A percentile compares a stretch with the other conserved stretches of the same genome.
phyloP scores from a whole-genome alignment of 2,329 filamentous ascomycete genomes.

The Pseudonectria foliicola region DNA sequence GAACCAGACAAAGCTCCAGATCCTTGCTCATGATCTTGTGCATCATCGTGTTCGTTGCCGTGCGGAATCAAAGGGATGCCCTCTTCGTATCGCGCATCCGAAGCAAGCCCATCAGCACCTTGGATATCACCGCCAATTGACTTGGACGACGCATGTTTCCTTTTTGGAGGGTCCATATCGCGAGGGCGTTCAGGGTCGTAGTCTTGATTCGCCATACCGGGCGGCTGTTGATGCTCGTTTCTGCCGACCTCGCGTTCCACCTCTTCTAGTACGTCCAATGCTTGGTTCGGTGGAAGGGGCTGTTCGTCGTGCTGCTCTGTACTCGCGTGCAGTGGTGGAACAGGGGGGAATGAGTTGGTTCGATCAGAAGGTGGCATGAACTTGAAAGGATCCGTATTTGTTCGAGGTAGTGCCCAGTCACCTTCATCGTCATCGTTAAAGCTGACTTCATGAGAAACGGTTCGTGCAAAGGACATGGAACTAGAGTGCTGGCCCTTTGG shows the following conservation, averaged over 20 bases:
- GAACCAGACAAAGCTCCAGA: slow-evolving; percentile 19
- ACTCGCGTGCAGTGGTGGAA: slow-evolving; percentile 35
- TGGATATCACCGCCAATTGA: slow-evolving; percentile 38
- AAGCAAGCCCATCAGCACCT: slow-evolving; percentile 34
- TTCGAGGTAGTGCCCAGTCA: slow-evolving; percentile 48
- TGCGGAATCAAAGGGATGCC: slow-evolving; percentile 56
- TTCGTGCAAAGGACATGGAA: slow-evolving; percentile 57
- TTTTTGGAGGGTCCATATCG: slow-evolving; percentile 8
- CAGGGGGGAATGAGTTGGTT: slow-evolving; percentile 57
- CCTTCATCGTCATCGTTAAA: slow-evolving; percentile 52
- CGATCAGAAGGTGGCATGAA: slow-evolving; percentile 51
- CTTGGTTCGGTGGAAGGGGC: slow-evolving; percentile 42
- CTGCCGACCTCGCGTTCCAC: slow-evolving; percentile 41
- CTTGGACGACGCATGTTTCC: slow-evolving; percentile 23
- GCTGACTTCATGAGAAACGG: slow-evolving; percentile 55
- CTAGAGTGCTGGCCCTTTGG: slow-evolving; percentile 46
- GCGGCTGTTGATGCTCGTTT: slow-evolving; percentile 31
- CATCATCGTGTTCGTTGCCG: slow-evolving; percentile 7
- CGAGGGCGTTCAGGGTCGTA: slow-evolving; percentile 6
- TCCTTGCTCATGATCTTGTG: slow-evolving; percentile 9
- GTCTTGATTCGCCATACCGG: slow-evolving; percentile 6
- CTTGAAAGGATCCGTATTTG: slow-evolving; percentile 51
- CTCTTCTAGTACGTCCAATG: slow-evolving; percentile 46
- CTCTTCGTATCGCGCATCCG: slow-evolving; percentile 60
- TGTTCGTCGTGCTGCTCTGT: slow-evolving; percentile 26